Evolutionary conservation across 805 yeast species (phyloP).

Genomic region (Ogataea ganodermae): DNA sequence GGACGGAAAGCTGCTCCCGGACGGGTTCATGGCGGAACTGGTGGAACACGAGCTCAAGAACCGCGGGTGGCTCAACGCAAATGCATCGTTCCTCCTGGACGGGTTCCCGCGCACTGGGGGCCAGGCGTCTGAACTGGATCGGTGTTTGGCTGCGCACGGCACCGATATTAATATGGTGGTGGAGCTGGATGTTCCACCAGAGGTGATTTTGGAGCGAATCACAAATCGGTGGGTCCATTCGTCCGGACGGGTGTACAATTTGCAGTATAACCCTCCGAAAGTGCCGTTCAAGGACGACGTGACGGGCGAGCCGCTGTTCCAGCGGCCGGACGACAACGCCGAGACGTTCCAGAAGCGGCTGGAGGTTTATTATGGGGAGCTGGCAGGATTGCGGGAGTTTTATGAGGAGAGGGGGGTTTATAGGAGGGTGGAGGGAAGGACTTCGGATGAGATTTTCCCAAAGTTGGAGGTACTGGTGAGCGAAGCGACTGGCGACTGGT

Average conservation of each 20-base stretch:
- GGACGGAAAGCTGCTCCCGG: constrained; percentile 74
- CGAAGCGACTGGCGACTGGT: background rate
- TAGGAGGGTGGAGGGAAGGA: constrained; percentile 65
- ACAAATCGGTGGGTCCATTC: constrained; percentile 86
- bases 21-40: constrained; percentile 60
- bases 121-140: constrained; percentile 67
- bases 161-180: constrained; percentile 73
- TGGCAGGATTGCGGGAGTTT: constrained; percentile 66
- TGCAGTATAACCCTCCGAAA: constrained; percentile 88
- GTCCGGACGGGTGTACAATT: constrained; percentile 84
- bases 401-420: constrained; percentile 55
- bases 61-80: constrained; percentile 44
- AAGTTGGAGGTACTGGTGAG: constrained; percentile 35
- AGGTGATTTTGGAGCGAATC: constrained; percentile 78
- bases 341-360: constrained; percentile 70
- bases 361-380: constrained; percentile 56
- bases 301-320: constrained; percentile 82
- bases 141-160: constrained; percentile 38
- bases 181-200: constrained; percentile 82
- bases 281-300: constrained; percentile 78
- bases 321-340: constrained; percentile 82
- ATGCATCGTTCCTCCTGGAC: constrained; percentile 73
- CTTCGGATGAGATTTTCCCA: constrained; percentile 85
- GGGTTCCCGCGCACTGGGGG: constrained; percentile 85
- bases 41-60: constrained; percentile 51